Base-by-base conservation (phyloP, 2,329 filamentous ascomycete genomes). In the Exophiala calicioides region DNA sequence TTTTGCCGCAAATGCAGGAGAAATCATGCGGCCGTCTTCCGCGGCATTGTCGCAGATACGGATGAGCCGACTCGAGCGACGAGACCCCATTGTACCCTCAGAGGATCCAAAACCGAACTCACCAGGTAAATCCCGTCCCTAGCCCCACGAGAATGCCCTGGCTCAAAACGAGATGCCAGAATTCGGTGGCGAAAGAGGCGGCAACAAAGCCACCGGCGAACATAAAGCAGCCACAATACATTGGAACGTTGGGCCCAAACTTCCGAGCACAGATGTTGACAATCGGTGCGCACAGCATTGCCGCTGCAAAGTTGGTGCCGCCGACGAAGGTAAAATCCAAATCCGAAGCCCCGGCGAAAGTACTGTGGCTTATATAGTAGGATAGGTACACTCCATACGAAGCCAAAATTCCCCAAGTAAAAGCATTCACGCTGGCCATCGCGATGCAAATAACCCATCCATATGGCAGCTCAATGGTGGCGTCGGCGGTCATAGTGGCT, bases 371-470 rank as follows among this genome's bases (percentile, higher is more conserved):
- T 10, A 73, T 59, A 46, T 71, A 75, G 40, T 71, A 64, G 4
- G 66, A 63, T 0, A 74, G 63, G 44, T 72, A 74, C 10, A 75
- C 65, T 27, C 69, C 69, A 46, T 70, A 74, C 10, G 62, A 62
- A 45, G 61, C 50, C 8, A 57, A 39, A 12, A 65, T 54, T 2
- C 65, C 65, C 65, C 64, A 66, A 3, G 59, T 63, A 39, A 64
- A 63, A 3, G 55, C 60, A 50, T 66, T 66, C 44, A 64, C 62
- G 15, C 55, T 39, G 47, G 61, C 60, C 10, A 55, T 56, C 3
- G 60, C 49, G 5, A 52, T 34, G 29, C 61, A 52, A 36, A 55
- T 48, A 8, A 66, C 53, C 64, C 64, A 67, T 21, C 62, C 65
- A 44, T 67, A 66, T 9, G 60, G 59, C 4, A 53, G 56, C 39